phyloP scores from a whole-genome alignment of 306 rosid species.

The Ormosia semicastrata region DNA sequence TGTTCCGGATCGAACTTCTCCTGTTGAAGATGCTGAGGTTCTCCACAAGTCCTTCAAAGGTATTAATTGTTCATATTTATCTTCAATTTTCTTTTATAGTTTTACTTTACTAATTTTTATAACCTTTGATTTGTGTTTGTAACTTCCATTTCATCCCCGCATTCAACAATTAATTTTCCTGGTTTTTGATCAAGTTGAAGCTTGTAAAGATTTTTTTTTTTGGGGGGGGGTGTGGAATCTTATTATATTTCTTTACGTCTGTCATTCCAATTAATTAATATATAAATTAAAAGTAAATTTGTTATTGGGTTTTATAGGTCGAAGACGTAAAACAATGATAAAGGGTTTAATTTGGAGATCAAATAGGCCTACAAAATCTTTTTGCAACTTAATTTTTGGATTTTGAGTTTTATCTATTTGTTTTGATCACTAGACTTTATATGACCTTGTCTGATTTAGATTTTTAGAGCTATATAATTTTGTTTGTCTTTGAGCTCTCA shows the following conservation, averaged over 20 bases:
- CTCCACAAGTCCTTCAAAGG: constrained; percentile 53
- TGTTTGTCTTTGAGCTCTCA: too few species aligned
- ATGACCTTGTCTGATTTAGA: too few species aligned
- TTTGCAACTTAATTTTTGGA: too few species aligned
- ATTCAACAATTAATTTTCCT: not conserved
- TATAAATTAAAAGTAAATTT: not conserved
- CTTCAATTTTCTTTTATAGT: not conserved
- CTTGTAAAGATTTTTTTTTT: not conserved
- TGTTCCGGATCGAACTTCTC: constrained; percentile 24
- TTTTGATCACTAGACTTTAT: too few species aligned
- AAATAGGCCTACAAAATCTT: not conserved
- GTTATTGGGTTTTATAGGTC: not conserved
- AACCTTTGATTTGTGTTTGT: not conserved
- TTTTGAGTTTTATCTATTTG: too few species aligned
- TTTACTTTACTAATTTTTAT: too few species aligned
- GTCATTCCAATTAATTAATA: not conserved
- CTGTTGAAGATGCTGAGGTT: constrained; percentile 56
- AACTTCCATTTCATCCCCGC: not conserved
- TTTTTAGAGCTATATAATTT: too few species aligned
- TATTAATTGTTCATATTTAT: not conserved
- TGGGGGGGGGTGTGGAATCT: too few species aligned
- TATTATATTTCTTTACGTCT: not conserved
- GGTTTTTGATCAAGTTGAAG: not conserved
- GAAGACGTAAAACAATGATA: not conserved
- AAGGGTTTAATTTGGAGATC: not conserved